Percentiles rank a stretch among this genome's conserved stretches.
phyloP scores from a whole-genome alignment of 1,284 basidiomycete genomes.

The Malassezia nana region DNA sequence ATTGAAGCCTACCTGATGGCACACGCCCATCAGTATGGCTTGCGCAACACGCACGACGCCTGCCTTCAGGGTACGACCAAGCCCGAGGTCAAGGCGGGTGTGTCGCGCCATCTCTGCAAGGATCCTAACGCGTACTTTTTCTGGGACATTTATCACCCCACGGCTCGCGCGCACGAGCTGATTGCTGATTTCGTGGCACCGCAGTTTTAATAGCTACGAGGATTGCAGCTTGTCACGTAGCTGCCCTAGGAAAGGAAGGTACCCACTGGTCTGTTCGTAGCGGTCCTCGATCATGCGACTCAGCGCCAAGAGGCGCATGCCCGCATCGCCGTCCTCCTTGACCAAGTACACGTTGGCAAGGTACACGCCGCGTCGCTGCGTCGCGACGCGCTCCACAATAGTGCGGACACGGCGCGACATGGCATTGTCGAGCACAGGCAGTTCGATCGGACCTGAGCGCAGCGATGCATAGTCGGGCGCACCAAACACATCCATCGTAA shows the following conservation, averaged over 20 bases:
- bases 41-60: slow-evolving; percentile 5
- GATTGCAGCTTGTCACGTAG: slow-evolving; percentile 32
- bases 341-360: slow-evolving; percentile 91
- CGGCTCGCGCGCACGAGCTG: slow-evolving; percentile 10
- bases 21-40: background rate
- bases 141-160: slow-evolving; percentile 26
- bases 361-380: slow-evolving; percentile 75
- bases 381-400: slow-evolving; percentile 80
- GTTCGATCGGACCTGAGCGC: slow-evolving; percentile 82
- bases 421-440: slow-evolving; percentile 76
- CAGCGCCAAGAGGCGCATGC: slow-evolving; percentile 80
- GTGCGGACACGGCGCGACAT: slow-evolving; percentile 90
- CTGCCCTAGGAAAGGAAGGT: slow-evolving; percentile 71
- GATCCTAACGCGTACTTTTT: slow-evolving; percentile 20
- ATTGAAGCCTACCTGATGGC: background rate
- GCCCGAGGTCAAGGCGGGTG: slow-evolving; percentile 3
- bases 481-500: slow-evolving; percentile 88
- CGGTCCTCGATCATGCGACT: slow-evolving; percentile 90
- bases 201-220: background rate
- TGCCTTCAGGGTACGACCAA: slow-evolving; percentile 20
- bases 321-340: slow-evolving; percentile 92
- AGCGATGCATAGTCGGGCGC: slow-evolving; percentile 76
- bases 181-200: slow-evolving; percentile 7
- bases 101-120: slow-evolving; percentile 11
- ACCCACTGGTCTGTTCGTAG: slow-evolving; percentile 84